These are phyloP conservation scores for Begonia loranthoides DNA, from an alignment of 306 rosid genomes.

Conservation along the genomic window DNA sequence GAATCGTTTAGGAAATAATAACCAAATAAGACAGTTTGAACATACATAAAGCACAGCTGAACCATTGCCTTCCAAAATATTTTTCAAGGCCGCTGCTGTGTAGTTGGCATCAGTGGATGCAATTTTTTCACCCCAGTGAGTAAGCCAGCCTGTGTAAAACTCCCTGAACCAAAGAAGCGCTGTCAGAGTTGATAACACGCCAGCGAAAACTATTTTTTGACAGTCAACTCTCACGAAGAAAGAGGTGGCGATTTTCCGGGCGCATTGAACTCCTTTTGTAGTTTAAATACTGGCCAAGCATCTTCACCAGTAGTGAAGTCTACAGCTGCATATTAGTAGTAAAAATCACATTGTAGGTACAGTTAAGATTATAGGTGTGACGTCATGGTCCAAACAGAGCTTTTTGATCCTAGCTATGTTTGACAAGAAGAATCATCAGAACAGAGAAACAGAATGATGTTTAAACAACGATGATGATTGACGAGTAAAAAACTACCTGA, in stretches of 20 bases:
- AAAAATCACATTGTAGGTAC: constrained; percentile 10
- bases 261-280: constrained; percentile 86
- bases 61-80: constrained; percentile 65
- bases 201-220: constrained; percentile 11
- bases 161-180: constrained; percentile 49
- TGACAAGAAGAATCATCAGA: no score
- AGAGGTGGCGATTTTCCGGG: constrained; percentile 92
- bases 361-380: constrained; percentile 7
- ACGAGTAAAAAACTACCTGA: constrained; percentile 36
- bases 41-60: constrained; percentile 84
- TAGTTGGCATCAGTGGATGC: constrained; percentile 57
- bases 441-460: no score
- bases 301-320: constrained; percentile 75
- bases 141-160: constrained; percentile 96
- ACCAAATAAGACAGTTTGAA: constrained; percentile 7
- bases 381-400: no score
- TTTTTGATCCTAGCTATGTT: no score
- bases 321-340: constrained; percentile 46
- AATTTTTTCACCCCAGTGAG: constrained; percentile 84
- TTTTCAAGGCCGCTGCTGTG: constrained; percentile 60
- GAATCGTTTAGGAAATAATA: constrained; percentile 8
- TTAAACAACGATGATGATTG: background rate
- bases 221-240: constrained; percentile 48
- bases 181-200: constrained; percentile 6
- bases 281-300: constrained; percentile 82